Conservation (phyloP, 2,329 filamentous ascomycete genomes). For the Nectriaceae sp. region DNA sequence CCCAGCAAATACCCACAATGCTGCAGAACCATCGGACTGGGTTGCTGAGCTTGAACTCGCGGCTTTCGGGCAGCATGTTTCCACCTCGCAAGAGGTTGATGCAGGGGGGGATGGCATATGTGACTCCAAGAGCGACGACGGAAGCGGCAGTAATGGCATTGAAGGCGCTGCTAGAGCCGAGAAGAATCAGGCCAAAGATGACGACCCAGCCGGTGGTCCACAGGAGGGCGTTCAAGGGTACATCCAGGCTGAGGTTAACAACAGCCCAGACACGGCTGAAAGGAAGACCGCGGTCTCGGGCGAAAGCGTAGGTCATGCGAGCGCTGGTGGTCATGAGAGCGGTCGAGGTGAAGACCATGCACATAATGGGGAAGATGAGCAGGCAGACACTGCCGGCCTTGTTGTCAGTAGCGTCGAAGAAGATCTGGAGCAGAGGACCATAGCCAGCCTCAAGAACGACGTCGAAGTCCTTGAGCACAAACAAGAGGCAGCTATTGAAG, state of each 20-base stretch:
- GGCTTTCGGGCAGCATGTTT: conserved; percentile 59
- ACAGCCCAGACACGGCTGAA: conserved; percentile 60
- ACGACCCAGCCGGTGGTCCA: conserved; percentile 64
- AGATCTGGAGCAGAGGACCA: conserved; percentile 63
- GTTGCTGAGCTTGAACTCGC: conserved; percentile 39
- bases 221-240: conserved; percentile 68
- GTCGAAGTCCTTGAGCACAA: conserved; percentile 61
- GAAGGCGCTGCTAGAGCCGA: conserved; percentile 67
- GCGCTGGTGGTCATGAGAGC: conserved; percentile 67
- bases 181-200: conserved; percentile 69
- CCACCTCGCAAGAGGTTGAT: conserved; percentile 70
- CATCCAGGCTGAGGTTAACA: conserved; percentile 61
- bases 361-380: conserved; percentile 66
- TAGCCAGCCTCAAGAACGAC: conserved; percentile 55
- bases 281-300: conserved; percentile 66
- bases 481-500: conserved; percentile 65
- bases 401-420: conserved; percentile 64
- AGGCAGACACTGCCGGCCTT: conserved; percentile 64
- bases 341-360: conserved; percentile 65
- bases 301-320: conserved; percentile 70
- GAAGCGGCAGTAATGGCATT: conserved; percentile 73
- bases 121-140: conserved; percentile 72
- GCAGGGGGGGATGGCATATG: conserved; percentile 73
- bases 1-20: conserved; percentile 60
- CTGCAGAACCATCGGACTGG: conserved; percentile 40